Evolutionary conservation across 345 rosid genomes (phyloP).

Genomic region (Gossypioides kirkii): DNA sequence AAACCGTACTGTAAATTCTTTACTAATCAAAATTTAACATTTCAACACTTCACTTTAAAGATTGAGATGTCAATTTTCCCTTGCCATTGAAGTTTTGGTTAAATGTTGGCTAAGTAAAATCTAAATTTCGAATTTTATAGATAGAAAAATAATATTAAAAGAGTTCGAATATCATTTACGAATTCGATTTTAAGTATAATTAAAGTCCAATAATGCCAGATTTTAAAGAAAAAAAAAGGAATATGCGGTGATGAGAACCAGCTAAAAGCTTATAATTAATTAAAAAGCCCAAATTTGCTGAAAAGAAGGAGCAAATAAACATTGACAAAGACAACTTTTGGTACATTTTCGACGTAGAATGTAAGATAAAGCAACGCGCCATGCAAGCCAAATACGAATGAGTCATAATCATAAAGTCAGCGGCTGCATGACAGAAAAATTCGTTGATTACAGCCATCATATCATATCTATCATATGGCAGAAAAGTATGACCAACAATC

Average conservation of each 20-base stretch:
- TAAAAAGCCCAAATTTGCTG: background rate
- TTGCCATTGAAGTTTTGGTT: background rate
- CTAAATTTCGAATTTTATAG: no score
- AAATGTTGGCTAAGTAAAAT: background rate
- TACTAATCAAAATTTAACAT: background rate
- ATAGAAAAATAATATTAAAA: no score
- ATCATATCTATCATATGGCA: no score
- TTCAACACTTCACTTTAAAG: background rate
- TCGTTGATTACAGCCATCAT: background rate
- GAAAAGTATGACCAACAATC: background rate
- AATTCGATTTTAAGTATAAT: no score
- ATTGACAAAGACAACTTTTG: background rate
- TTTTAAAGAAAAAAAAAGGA: no score
- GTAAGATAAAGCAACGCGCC: no score
- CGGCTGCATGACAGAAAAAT: background rate
- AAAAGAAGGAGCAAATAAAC: no score
- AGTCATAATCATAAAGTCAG: background rate
- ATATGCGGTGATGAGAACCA: background rate
- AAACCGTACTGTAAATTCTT: background rate
- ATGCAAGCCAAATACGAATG: background rate
- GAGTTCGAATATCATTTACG: no score
- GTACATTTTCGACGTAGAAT: background rate
- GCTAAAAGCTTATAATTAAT: background rate
- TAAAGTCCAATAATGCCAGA: no score
- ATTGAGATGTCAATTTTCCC: background rate